phyloP scores from a whole-genome alignment of 1,284 basidiomycete species.

The Irpex sp. region DNA sequence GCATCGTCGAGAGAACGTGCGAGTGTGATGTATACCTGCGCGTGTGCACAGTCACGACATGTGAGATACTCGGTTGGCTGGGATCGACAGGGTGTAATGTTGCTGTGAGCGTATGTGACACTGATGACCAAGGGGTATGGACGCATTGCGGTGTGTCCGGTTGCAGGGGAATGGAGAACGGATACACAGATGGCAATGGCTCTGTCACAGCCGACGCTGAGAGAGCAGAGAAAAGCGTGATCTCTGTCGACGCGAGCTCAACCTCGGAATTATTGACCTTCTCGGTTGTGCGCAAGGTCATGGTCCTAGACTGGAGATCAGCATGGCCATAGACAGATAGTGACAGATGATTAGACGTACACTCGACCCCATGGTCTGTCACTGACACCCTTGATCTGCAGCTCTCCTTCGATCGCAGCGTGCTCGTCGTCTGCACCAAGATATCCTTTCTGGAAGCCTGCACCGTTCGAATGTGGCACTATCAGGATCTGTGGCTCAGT shows the following conservation, averaged over 20 bases:
- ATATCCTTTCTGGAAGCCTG: constrained; percentile 78
- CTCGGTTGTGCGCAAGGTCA: constrained; percentile 67
- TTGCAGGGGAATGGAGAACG: constrained; percentile 73
- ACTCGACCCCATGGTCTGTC: constrained; percentile 59
- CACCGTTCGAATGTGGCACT: constrained; percentile 56
- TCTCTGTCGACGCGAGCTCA: constrained; percentile 55
- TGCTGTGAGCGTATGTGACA: constrained; percentile 64
- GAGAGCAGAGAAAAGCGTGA: constrained; percentile 46
- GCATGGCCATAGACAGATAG: constrained; percentile 6
- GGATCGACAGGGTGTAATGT: constrained; percentile 52
- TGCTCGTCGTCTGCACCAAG: constrained; percentile 74
- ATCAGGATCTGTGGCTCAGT: constrained; percentile 59
- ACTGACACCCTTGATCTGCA: constrained; percentile 70
- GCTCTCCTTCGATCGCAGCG: constrained; percentile 78
- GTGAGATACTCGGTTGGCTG: constrained; percentile 39
- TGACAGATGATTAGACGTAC: constrained; percentile 39
- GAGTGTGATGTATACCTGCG: constrained; percentile 68
- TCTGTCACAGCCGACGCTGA: constrained; percentile 21
- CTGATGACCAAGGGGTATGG: constrained; percentile 62
- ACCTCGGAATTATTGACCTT: constrained; percentile 54
- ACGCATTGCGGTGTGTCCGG: constrained; percentile 76
- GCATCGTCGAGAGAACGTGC: constrained; percentile 47
- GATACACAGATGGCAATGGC: constrained; percentile 56
- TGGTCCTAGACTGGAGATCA: constrained; percentile 40
- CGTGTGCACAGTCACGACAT: constrained; percentile 64